Conservation (phyloP, 2,329 filamentous ascomycete genomes). For the Aspergillus bombycis region DNA sequence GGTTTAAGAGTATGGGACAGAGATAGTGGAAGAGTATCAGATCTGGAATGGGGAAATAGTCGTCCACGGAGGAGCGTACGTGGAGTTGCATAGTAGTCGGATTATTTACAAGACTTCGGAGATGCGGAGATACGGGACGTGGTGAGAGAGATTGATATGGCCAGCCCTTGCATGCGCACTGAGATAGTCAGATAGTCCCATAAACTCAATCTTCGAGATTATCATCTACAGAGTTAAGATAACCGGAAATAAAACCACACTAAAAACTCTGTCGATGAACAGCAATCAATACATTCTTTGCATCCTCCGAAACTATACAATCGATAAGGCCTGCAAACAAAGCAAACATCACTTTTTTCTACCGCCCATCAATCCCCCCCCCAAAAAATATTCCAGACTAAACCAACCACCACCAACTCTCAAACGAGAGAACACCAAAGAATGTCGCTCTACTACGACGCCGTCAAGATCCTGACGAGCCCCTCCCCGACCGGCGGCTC, state of each 20-base stretch:
- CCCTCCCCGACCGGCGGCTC: constrained; percentile 73
- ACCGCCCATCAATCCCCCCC: constrained; percentile 4
- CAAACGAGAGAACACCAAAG: too few species aligned
- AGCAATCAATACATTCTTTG: too few species aligned
- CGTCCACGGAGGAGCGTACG: too few species aligned
- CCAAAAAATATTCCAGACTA: constrained; percentile 3
- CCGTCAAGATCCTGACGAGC: constrained; percentile 71
- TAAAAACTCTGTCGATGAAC: too few species aligned
- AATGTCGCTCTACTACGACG: constrained; percentile 97
- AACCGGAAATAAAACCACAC: not conserved
- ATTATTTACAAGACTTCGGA: not conserved
- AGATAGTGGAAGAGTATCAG: too few species aligned
- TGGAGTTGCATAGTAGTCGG: too few species aligned
- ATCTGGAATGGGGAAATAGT: too few species aligned
- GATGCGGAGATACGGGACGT: constrained; percentile 12
- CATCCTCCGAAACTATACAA: not conserved
- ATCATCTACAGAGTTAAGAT: not conserved
- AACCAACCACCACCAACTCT: not conserved
- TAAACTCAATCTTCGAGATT: not conserved
- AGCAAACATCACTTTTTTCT: constrained; percentile 21
- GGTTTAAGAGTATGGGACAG: too few species aligned
- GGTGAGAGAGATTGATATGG: too few species aligned
- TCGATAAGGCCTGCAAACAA: constrained; percentile 25
- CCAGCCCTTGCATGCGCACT: not conserved
- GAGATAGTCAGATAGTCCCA: not conserved